phyloP scores from a whole-genome alignment of 768 basidiomycete genomes.

The Termitomyces sp. region DNA sequence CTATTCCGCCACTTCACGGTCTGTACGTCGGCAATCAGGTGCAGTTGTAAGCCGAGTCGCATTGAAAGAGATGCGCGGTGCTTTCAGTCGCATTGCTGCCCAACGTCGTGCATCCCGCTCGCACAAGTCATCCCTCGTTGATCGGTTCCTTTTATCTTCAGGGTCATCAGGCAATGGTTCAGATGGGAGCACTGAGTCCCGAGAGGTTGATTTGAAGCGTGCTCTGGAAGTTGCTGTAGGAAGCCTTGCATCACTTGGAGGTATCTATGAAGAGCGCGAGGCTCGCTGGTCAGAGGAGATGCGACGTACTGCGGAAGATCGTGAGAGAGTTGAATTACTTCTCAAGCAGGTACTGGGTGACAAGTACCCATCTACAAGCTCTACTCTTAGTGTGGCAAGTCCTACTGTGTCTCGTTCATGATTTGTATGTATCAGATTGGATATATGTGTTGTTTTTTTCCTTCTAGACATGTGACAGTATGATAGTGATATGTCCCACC shows the following conservation, averaged over 20 bases:
- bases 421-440: not conserved
- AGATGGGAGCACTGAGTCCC: slow-evolving; percentile 42
- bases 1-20: slow-evolving; percentile 59
- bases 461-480: not conserved
- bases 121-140: slow-evolving; percentile 36
- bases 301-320: slow-evolving; percentile 55
- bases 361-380: not conserved
- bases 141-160: slow-evolving; percentile 42
- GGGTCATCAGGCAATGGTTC: slow-evolving; percentile 45
- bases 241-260: slow-evolving; percentile 55
- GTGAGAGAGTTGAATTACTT: slow-evolving; percentile 60
- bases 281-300: slow-evolving; percentile 69
- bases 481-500: too few relatives aligned
- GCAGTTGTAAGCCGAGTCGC: slow-evolving; percentile 38
- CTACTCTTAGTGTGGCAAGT: slow-evolving; percentile 1
- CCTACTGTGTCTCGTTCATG: not conserved
- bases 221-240: slow-evolving; percentile 65
- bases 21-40: slow-evolving; percentile 51
- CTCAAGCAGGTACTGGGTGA: slow-evolving; percentile 57
- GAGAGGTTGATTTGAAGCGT: slow-evolving; percentile 61
- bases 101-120: slow-evolving; percentile 45
- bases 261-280: slow-evolving; percentile 65
- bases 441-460: not conserved
- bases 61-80: slow-evolving; percentile 45
- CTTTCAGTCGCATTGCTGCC: slow-evolving; percentile 55